A percentile compares a stretch with the other conserved stretches of the same genome.
These are phyloP conservation scores for Corymbia maculata DNA, from an alignment of 345 rosid species.

Conservation along the genomic window DNA sequence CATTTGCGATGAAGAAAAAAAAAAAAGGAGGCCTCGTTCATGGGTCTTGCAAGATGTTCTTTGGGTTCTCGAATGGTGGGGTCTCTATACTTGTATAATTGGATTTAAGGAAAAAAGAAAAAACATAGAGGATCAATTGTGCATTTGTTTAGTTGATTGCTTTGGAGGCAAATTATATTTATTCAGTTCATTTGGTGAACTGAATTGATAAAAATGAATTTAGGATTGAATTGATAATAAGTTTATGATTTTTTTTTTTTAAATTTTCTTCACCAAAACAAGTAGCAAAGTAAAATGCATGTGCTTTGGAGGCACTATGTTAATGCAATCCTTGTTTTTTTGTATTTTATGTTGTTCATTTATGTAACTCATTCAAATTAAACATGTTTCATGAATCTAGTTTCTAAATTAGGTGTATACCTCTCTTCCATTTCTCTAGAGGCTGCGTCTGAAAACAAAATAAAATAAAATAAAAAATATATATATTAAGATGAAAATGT, in stretches of 20 bases:
- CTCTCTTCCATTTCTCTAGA: rapidly evolving
- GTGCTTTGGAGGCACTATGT: background rate
- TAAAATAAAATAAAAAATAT: rapidly evolving
- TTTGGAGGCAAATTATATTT: background rate
- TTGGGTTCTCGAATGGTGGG: background rate
- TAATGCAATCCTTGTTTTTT: background rate
- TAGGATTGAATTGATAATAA: too few relatives aligned
- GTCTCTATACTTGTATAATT: background rate
- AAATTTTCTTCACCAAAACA: too few relatives aligned
- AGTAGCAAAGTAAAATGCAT: background rate
- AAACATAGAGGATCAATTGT: background rate
- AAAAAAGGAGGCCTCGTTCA: background rate
- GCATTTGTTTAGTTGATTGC: background rate
- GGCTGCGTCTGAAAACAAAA: rapidly evolving
- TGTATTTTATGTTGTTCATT: too few relatives aligned
- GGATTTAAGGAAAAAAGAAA: background rate
- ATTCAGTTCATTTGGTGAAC: too few relatives aligned
- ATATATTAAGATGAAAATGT: too few relatives aligned
- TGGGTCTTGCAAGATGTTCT: background rate
- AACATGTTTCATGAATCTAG: background rate
- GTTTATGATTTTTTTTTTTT: too few relatives aligned
- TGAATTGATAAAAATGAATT: too few relatives aligned
- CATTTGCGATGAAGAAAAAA: background rate
- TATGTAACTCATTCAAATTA: rapidly evolving
- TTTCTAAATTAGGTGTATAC: background rate